Evolutionary conservation across 176 grass and related monocot species (phyloP).

Genomic region (Lolium perenne): DNA sequence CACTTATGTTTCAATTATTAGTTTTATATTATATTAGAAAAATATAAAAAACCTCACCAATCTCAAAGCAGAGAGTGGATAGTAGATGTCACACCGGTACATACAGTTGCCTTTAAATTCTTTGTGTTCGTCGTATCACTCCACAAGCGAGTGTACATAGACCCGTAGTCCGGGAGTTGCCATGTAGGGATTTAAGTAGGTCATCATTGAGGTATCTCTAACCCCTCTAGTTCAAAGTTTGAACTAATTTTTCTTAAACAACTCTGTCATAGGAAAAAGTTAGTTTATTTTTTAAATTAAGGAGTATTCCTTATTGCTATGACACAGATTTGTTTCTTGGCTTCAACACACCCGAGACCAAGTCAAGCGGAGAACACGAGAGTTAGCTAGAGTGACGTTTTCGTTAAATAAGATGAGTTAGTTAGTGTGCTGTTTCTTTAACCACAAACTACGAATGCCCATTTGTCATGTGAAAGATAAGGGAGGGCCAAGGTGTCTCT

Average conservation of each 20-base stretch:
- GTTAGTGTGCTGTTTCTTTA: background rate
- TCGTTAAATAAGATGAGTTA: background rate
- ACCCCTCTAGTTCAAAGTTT: too few relatives aligned
- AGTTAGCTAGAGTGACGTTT: constrained; percentile 17
- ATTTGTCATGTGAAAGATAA: background rate
- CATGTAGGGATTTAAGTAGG: too few relatives aligned
- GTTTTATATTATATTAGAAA: too few relatives aligned
- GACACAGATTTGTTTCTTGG: constrained; percentile 20
- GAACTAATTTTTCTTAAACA: too few relatives aligned
- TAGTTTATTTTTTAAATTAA: too few relatives aligned
- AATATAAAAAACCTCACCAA: too few relatives aligned
- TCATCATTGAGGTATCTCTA: too few relatives aligned
- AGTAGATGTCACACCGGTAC: background rate
- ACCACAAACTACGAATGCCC: background rate
- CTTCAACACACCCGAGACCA: background rate
- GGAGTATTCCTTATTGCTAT: background rate
- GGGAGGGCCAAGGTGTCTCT: background rate
- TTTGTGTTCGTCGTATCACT: too few relatives aligned
- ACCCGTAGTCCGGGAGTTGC: background rate
- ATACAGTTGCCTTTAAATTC: too few relatives aligned
- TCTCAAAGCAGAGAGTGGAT: too few relatives aligned
- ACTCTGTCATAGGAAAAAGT: too few relatives aligned
- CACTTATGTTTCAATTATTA: too few relatives aligned
- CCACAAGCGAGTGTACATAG: background rate
- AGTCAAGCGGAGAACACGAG: constrained; percentile 30